phyloP scores from a whole-genome alignment of 208 protist species.

The Trypanosoma theileri region DNA sequence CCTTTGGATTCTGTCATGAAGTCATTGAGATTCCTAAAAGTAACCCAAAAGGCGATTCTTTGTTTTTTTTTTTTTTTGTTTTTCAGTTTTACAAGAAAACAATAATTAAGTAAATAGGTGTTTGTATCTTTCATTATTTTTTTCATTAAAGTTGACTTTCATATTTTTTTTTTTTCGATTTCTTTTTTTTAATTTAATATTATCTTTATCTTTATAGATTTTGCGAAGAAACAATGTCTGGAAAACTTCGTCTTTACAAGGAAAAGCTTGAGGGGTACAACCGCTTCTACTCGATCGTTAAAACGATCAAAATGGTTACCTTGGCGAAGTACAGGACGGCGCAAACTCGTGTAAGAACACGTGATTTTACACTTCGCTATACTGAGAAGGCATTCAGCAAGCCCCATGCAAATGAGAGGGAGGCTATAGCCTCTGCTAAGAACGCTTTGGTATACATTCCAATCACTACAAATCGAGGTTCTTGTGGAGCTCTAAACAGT shows the following conservation, averaged over 20 bases:
- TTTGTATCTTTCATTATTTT: conserved; percentile 10
- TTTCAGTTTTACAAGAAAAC: neutral
- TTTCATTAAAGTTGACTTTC: conserved; percentile 12
- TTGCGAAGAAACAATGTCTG: conserved; percentile 63
- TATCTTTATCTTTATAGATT: conserved; percentile 11
- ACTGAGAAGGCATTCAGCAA: conserved; percentile 89
- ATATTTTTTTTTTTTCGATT: conserved; percentile 17
- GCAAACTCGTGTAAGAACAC: conserved; percentile 77
- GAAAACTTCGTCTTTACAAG: conserved; percentile 90
- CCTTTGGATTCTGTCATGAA: too few species aligned
- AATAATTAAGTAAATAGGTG: conserved; percentile 4
- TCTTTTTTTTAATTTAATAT: neutral
- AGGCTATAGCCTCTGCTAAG: conserved; percentile 29
- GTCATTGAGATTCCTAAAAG: neutral
- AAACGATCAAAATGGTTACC: conserved; percentile 93
- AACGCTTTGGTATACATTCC: conserved; percentile 76
- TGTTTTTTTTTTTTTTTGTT: neutral
- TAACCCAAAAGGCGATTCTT: neutral
- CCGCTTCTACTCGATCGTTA: conserved; percentile 90
- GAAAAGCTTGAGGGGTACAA: conserved; percentile 92
- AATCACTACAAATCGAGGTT: conserved; percentile 89
- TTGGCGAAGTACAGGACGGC: conserved; percentile 84
- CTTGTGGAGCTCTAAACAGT: conserved; percentile 89
- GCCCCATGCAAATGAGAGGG: conserved; percentile 38
- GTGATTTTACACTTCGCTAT: conserved; percentile 89